Evolutionary conservation across 306 rosid species (phyloP).

Genomic region (Trifolium pratense): DNA sequence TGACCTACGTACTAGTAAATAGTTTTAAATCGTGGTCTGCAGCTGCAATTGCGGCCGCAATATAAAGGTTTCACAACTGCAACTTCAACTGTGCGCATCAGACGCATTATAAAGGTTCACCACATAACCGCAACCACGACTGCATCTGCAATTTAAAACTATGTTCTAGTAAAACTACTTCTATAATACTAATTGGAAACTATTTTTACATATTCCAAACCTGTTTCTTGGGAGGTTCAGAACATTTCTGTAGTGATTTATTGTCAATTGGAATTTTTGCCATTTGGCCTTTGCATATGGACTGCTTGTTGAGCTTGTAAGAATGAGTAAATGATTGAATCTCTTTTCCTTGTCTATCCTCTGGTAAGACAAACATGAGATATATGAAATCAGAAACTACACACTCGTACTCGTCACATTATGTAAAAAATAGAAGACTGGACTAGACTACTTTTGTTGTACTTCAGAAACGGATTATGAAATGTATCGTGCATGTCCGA

Average conservation of each 20-base stretch:
- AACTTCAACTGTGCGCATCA: no score
- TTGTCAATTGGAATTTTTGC: constrained; percentile 45
- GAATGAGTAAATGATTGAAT: constrained; percentile 52
- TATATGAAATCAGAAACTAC: neutral
- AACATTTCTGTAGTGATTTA: constrained; percentile 55
- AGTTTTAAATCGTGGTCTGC: neutral
- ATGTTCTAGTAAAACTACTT: neutral
- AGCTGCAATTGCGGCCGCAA: neutral
- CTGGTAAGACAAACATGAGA: constrained; percentile 51
- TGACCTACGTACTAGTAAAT: neutral
- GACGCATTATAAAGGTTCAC: no score
- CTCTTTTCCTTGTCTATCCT: constrained; percentile 67
- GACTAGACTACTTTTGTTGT: no score
- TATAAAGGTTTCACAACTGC: no score
- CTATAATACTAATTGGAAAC: neutral
- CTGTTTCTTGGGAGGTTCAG: constrained; percentile 56
- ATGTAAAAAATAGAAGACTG: no score
- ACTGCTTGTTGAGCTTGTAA: constrained; percentile 50
- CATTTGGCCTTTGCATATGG: constrained; percentile 43
- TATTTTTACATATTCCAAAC: constrained; percentile 39
- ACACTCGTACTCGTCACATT: neutral
- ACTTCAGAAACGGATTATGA: no score
- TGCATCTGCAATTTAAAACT: no score
- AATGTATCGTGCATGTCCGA: neutral
- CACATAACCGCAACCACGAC: no score